Conservation (phyloP, 129 eudicot genomes). For the Artemisia argyi region DNA sequence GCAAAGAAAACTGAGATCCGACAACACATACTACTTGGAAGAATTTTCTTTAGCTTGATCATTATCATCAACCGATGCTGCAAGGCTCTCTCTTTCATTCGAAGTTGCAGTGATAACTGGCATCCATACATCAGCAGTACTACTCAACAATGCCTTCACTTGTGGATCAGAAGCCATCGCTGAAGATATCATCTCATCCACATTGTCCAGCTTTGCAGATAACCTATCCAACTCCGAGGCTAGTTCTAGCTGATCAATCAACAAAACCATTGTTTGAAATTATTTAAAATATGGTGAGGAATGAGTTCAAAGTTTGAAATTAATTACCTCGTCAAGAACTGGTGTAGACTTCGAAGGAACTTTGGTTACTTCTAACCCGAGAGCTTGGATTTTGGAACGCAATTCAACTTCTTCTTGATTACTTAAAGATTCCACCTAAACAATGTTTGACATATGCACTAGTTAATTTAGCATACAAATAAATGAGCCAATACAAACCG, state of each 20-base stretch:
- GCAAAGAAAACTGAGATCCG: neutral
- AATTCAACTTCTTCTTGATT: slow-evolving; percentile 94
- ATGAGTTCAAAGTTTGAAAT: neutral
- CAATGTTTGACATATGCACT: neutral
- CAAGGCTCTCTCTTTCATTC: slow-evolving; percentile 67
- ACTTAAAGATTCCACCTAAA: slow-evolving; percentile 80
- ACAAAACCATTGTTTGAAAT: neutral
- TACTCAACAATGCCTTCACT: slow-evolving; percentile 70
- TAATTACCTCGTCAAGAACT: slow-evolving; percentile 64
- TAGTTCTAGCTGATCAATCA: slow-evolving; percentile 55
- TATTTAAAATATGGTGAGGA: neutral
- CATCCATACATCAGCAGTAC: slow-evolving; percentile 96
- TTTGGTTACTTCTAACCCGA: slow-evolving; percentile 80
- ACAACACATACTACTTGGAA: slow-evolving; percentile 24
- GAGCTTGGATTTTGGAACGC: slow-evolving; percentile 88
- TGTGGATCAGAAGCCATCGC: slow-evolving; percentile 75
- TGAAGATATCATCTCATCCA: slow-evolving; percentile 90
- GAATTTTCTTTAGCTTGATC: slow-evolving; percentile 35
- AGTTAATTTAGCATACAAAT: too few species aligned
- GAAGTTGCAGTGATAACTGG: slow-evolving; percentile 91
- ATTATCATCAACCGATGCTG: slow-evolving; percentile 39
- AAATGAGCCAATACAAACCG: too few species aligned
- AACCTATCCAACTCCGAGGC: slow-evolving; percentile 81
- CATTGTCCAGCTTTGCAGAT: slow-evolving; percentile 80
- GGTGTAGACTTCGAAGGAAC: slow-evolving; percentile 69